phyloP scores from a whole-genome alignment of 2,329 filamentous ascomycete genomes.

The Dothideomycetes sp. region DNA sequence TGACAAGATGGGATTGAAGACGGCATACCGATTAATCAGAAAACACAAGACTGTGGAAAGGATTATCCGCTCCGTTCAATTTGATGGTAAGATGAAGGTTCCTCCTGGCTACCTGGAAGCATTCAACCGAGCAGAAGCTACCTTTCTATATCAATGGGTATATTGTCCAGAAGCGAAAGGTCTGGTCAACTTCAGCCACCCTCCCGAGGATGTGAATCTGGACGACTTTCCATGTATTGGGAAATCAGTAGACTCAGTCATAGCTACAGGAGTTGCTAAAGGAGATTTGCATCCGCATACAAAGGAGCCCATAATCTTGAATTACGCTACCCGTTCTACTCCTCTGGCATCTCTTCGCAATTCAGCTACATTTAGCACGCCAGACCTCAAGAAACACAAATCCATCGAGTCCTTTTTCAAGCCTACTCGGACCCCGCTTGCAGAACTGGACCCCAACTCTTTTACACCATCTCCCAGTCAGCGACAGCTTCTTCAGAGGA shows the following conservation, averaged over 20 bases:
- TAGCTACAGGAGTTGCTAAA: conserved; percentile 62
- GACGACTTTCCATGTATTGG: conserved; percentile 77
- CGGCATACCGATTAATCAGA: conserved; percentile 78
- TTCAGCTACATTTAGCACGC: conserved; percentile 20
- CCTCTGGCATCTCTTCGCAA: conserved; percentile 1
- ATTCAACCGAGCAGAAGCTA: conserved; percentile 80
- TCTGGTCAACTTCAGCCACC: conserved; percentile 64
- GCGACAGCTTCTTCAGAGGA: conserved; percentile 45
- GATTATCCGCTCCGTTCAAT: conserved; percentile 70
- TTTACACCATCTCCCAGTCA: conserved; percentile 58
- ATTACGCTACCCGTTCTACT: conserved; percentile 12
- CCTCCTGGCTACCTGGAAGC: conserved; percentile 69
- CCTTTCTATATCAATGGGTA: conserved; percentile 89
- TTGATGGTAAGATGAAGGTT: conserved; percentile 75
- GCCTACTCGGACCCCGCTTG: conserved; percentile 50
- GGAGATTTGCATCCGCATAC: conserved; percentile 87
- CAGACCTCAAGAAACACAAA: conserved; percentile 47
- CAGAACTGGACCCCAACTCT: conserved; percentile 56
- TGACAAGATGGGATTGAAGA: conserved; percentile 80
- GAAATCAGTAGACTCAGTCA: conserved; percentile 47
- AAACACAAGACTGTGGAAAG: conserved; percentile 83
- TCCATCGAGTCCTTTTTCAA: conserved; percentile 57
- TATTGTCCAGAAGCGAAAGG: conserved; percentile 66
- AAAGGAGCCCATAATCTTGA: conserved; percentile 50
- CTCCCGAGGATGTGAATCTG: conserved; percentile 50